These are phyloP conservation scores for Colletotrichum costaricense DNA, from an alignment of 2,329 filamentous ascomycete genomes.

Conservation along the genomic window DNA sequence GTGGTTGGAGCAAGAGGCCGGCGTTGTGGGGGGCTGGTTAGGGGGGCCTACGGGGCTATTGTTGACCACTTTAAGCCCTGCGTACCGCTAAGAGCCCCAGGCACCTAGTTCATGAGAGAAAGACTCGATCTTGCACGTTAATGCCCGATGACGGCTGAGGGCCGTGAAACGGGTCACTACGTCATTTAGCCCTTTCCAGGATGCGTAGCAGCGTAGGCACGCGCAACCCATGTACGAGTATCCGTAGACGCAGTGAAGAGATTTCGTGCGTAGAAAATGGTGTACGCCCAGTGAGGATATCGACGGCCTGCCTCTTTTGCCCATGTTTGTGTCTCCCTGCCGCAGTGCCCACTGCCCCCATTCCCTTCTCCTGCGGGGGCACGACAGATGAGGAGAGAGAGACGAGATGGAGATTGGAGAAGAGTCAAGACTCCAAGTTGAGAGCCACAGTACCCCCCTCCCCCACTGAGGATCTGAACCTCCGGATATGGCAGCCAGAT, in stretches of 20 bases:
- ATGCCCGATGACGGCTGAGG: constrained; percentile 28
- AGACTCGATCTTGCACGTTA: constrained; percentile 33
- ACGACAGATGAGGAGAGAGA: background rate
- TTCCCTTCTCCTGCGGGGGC: background rate
- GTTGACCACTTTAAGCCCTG: constrained; percentile 11
- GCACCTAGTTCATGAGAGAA: constrained; percentile 8
- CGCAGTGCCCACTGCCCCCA: background rate
- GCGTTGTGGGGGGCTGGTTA: constrained; percentile 21
- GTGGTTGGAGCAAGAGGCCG: constrained; percentile 4
- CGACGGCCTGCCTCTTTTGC: constrained; percentile 12
- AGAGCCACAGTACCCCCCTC: background rate
- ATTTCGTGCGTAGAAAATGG: constrained; percentile 28
- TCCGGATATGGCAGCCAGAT: constrained; percentile 2
- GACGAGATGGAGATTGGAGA: background rate
- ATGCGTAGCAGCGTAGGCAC: constrained; percentile 10
- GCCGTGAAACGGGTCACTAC: constrained; percentile 33
- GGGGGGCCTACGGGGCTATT: constrained; percentile 1
- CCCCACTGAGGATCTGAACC: constrained; percentile 4
- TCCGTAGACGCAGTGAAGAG: constrained; percentile 4
- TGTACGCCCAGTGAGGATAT: background rate
- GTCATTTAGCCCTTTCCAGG: constrained; percentile 31
- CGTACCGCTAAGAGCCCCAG: constrained; percentile 21
- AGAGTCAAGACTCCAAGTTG: background rate
- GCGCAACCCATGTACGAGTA: constrained; percentile 1
- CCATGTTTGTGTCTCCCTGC: background rate